Percentiles rank a stretch among this genome's conserved stretches.
Conservation (phyloP, 352 stramenopile genomes). For the Phytophthora uliginosa region DNA sequence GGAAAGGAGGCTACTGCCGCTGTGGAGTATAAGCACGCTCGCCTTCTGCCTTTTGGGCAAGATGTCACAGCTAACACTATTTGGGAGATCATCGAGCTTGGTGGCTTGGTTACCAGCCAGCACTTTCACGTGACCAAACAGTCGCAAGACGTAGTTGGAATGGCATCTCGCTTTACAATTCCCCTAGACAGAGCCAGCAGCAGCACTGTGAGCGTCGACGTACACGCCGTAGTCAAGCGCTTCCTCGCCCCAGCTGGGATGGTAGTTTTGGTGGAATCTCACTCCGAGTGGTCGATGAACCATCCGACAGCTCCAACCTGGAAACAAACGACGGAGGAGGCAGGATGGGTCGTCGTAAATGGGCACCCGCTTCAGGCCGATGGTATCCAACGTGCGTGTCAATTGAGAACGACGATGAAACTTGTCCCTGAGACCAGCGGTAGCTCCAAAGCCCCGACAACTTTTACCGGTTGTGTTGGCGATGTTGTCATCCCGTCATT, state of each 20-base stretch:
- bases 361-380: slow-evolving; percentile 5
- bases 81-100: slow-evolving; percentile 25
- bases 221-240: slow-evolving; percentile 23
- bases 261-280: slow-evolving; percentile 21
- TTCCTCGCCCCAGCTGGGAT: slow-evolving; percentile 13
- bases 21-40: slow-evolving; percentile 22
- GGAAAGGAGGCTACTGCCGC: slow-evolving; percentile 1
- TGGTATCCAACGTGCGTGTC: slow-evolving; percentile 1
- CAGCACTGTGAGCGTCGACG: slow-evolving; percentile 11
- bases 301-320: neutral
- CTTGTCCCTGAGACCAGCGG: neutral
- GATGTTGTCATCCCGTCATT: slow-evolving; percentile 39
- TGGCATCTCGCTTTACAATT: slow-evolving; percentile 16
- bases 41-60: slow-evolving; percentile 21
- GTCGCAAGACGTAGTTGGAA: slow-evolving; percentile 6
- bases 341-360: slow-evolving; percentile 21
- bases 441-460: neutral
- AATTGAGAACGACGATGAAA: slow-evolving; percentile 23
- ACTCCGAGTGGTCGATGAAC: slow-evolving; percentile 29
- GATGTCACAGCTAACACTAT: slow-evolving; percentile 15
- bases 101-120: slow-evolving; percentile 8
- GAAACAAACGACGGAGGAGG: slow-evolving; percentile 22
- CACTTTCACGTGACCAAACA: slow-evolving; percentile 6
- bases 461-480: slow-evolving; percentile 18
- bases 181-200: slow-evolving; percentile 3